Conservation (phyloP, 257 asterid species). For the Buddleja alternifolia region DNA sequence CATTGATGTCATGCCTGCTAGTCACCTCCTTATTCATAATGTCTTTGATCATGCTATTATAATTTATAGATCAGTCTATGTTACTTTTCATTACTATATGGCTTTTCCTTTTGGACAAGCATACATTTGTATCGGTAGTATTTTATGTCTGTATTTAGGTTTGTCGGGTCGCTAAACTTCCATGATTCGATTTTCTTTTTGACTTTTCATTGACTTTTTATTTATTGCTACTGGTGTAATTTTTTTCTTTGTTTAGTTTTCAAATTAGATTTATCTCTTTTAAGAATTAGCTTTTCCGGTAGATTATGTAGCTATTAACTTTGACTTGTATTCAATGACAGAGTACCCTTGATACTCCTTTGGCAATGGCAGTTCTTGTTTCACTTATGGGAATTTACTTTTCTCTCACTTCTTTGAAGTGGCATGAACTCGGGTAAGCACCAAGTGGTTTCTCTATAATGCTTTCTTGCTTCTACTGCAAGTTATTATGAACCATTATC, state of each 20-base stretch:
- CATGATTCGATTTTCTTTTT: background rate
- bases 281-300: background rate
- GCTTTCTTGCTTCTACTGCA: slow-evolving; percentile 19
- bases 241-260: background rate
- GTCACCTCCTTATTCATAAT: background rate
- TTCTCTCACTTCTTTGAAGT: slow-evolving; percentile 40
- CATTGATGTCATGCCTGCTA: slow-evolving; percentile 1
- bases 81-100: background rate
- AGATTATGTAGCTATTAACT: slow-evolving; percentile 27
- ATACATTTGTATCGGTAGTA: background rate
- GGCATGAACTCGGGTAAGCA: slow-evolving; percentile 47
- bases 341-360: slow-evolving; percentile 77
- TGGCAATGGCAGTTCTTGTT: slow-evolving; percentile 61
- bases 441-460: slow-evolving; percentile 19
- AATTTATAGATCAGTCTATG: slow-evolving; percentile 1
- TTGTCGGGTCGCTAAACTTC: slow-evolving; percentile 9
- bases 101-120: background rate
- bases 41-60: background rate
- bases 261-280: background rate
- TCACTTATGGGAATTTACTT: slow-evolving; percentile 44
- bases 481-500: background rate
- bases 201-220: slow-evolving; percentile 8
- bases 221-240: background rate
- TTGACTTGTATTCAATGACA: slow-evolving; percentile 40
- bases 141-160: slow-evolving; percentile 4